Evolutionary conservation across 257 asterid genomes (phyloP), one percentile per base, ranked within the genome.

Genomic region (Ilex asprella): DNA sequence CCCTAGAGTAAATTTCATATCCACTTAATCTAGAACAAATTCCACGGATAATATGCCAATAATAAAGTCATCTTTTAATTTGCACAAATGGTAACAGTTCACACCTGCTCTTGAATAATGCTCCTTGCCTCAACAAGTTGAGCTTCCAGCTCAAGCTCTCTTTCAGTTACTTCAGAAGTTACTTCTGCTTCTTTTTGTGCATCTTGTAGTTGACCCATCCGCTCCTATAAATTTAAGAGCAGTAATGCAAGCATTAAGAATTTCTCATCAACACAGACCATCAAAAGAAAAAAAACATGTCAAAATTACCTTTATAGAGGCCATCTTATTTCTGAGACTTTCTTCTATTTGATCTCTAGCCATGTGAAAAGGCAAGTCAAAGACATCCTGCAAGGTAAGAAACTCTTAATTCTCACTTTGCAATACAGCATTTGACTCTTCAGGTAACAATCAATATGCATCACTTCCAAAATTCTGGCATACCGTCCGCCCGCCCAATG

Each of bases 101-200:
- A 55, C 75, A 92, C 99, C 97, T 93, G 99, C 81, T 89, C 99
- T 79, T 93, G 96, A 73, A 93, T 89, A 71, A 93, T 93, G 84
- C 88, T 89, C 82, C 94, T 86, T 64, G 99, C 99, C 86, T 92
- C 99, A 14, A 89, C 99, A 57, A 92, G 97, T 78, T 92, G 97
- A 76, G 99, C 99, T 84, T 93, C 99, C 63, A 93, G 84, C 78
- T 93, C 99, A 56, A 93, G 95, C 73, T 93, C 99, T 87, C 97
- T 83, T 83, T 93, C 99, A 16, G 99, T 75, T 62, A 75, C 99
- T 58, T 93, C 99, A 46, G 96, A 79, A 60, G 89, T 82, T 70
- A 89, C 81, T 50, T 89, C 96, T 68, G 94, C 84, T 43, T 72
- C 97, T 71, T 82, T 80, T n/a, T 87, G 84, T 69, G 82, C 89